Base-by-base conservation (phyloP, 148 eudicot genomes). In the Euryodendron excelsum region DNA sequence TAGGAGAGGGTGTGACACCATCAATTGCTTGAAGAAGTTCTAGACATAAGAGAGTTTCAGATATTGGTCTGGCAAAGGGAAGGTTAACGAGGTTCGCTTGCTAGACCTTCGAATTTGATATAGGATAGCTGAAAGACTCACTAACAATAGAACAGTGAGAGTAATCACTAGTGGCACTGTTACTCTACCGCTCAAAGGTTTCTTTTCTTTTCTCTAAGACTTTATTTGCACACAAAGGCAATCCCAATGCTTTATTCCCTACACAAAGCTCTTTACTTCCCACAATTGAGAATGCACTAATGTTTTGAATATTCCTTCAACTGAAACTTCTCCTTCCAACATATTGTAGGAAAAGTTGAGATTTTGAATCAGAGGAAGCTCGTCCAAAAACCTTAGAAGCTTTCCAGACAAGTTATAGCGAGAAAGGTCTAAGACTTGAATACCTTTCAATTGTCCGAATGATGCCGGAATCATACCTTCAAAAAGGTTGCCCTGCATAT, bases 241-340 rank as follows among this genome's bases (percentile, higher is more conserved):
- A 48, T 0, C 36, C 3, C 27, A 81, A 41, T 39, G 23, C 48
- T 13, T 11, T 6, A 1, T 50, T 76, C 2, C 83, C 83, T 60
- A 80, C 80, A 47, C 83, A 81, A 2, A 81, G 83, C 50, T 62
- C 41, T 1, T 21, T 13, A 71, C 77, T 81, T 30, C 68, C 73
- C 0, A n/a, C 31, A 7, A 81, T 23, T 37, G 77, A 77, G 28
- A 81, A 62, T 0, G 58, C 65, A n/a, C 31, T 77, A 7, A 30
- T 6, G 5, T 81, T 77, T 1, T 30, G 70, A 81, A 81, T 5
- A 71, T 27, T 7, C 84, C 84, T 62, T 50, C 59, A 20, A 2
- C 52, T 28, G 77, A 77, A 53, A 81, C 67, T 18, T 81, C 73
- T 9, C 84, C 84, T 13, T 77, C 77, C 11, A 81, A 33, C 12